Base-by-base conservation (phyloP, 305 asterid genomes). In the Fraxinus greggii region DNA sequence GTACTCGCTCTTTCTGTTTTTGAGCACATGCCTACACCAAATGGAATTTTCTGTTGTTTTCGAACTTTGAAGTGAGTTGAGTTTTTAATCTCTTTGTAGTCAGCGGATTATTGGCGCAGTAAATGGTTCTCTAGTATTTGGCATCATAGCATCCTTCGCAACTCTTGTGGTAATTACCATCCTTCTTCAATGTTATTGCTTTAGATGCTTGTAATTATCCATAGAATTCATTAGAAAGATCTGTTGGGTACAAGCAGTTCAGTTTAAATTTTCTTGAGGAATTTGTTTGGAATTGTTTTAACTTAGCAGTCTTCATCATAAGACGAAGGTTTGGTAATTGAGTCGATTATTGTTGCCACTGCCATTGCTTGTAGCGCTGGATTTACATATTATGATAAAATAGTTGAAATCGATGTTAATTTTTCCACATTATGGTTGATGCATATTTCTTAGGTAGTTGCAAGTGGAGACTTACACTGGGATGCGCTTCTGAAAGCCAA, bases 391-490 rank as follows among this genome's bases (percentile, higher is more conserved):
- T 32, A 28, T 26, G 10, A 38, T 29, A 29, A 38, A 61, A 72
- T 13, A 5, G 23, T 29, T 51, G 7, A 17, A 12, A 42, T 69
- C 19, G 72, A 19, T 19, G 40, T 31, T 33, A 19, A 38, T 17
- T 48, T 24, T 75, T 72, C 28, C 19, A 48, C 48, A 76, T 56
- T 29, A 78, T 70, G 6, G 45, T 3, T 32, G 38, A 45, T 74
- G 59, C 78, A 35, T 82, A 45, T 82, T 82, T 77, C 40, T 70
- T 84, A 95, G 99, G 92, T 83, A 77, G 95, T 92, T 65, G 95
- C 97, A 29, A 89, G 94, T 86, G 97, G 97, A 79, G 93, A 94
- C 88, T 85, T 95, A 87, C 94, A 94, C 76, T 95, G 95, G 97
- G 97, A 93, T 77, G 93, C 93, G 81, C 97, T 95, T 85, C 86